Percentiles rank a stretch among this genome's conserved stretches.
These are phyloP conservation scores for Berkeleyomyces basicola DNA, from an alignment of 2,329 filamentous ascomycete species.

Conservation along the genomic window DNA sequence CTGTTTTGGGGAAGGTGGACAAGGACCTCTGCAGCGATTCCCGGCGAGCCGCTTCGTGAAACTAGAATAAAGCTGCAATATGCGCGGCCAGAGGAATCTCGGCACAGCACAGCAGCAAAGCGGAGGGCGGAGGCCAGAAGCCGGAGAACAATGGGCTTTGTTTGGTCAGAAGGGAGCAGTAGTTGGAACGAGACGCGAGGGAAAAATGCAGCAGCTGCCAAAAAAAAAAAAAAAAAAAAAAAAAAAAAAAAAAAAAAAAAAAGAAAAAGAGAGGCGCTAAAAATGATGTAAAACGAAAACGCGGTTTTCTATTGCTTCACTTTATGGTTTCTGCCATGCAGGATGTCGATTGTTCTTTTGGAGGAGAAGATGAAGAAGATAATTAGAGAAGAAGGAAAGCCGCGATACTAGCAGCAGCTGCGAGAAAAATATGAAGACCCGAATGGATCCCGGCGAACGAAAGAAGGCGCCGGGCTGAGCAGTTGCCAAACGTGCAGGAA, in stretches of 20 bases:
- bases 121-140: neutral
- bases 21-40: neutral
- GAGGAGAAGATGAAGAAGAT: neutral
- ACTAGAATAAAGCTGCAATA: no score
- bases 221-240: neutral
- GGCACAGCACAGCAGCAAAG: neutral
- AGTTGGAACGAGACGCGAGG: neutral
- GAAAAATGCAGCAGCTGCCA: neutral
- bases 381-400: neutral
- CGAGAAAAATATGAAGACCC: neutral
- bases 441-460: neutral
- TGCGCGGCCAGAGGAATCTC: no score
- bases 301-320: neutral
- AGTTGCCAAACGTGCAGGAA: neutral
- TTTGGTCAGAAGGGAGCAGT: neutral
- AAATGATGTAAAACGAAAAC: no score
- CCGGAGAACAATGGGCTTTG: conserved; percentile 11
- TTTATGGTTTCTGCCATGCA: neutral
- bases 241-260: neutral
- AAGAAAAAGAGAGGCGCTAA: neutral
- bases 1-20: neutral
- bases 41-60: no score
- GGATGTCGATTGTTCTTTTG: neutral
- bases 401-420: neutral
- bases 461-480: neutral